Base-by-base conservation (phyloP, 805 yeast genomes). In the Nakazawaea holstii region DNA sequence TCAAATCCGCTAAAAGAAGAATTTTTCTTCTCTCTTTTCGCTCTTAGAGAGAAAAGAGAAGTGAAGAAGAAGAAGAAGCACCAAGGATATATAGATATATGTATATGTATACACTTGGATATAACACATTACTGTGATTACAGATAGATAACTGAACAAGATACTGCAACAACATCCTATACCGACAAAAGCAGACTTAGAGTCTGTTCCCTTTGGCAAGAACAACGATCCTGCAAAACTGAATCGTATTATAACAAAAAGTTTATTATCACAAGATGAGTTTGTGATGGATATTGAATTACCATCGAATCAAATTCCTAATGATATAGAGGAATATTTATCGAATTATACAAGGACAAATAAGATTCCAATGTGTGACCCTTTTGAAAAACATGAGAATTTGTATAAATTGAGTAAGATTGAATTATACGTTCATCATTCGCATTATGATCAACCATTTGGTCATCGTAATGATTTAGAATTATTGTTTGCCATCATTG, bases 401-500 rank as follows among this genome's bases (percentile, higher is more conserved):
- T 24, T 43, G 6, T 43, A 24, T 13, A 36, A 35, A 28, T 35
- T 33, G n/a, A 8, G 17, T 24, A 41, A 41, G 26, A 35, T 33
- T 27, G 24, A 27, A 8, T 15, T 29, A 10, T 29, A 43, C 20
- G 17, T 26, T 24, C 15, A 27, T 36, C 29, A 43, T 10, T 7
- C 14, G 11, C 39, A 41, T 8, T 11, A 15, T n/a, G 40, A 43
- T 28, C 35, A 24, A 15, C 14, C 10, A 20, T 35, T 8, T 35
- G 46, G 35, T 11, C 24, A 27, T 7, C 15, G 35, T 15, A 29
- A 11, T 14, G 10, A 24, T 5, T 17, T 38, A 7, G 36, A 43
- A 17, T 9, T 51, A 29, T 20, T 61, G 5, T 56, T 57, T 43
- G 50, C 52, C 6, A 53, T 64, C 0, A 45, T 76, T 2, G 60